These are phyloP conservation scores for Phanerochaete sordida DNA, from an alignment of 768 basidiomycete genomes.

Conservation along the genomic window DNA sequence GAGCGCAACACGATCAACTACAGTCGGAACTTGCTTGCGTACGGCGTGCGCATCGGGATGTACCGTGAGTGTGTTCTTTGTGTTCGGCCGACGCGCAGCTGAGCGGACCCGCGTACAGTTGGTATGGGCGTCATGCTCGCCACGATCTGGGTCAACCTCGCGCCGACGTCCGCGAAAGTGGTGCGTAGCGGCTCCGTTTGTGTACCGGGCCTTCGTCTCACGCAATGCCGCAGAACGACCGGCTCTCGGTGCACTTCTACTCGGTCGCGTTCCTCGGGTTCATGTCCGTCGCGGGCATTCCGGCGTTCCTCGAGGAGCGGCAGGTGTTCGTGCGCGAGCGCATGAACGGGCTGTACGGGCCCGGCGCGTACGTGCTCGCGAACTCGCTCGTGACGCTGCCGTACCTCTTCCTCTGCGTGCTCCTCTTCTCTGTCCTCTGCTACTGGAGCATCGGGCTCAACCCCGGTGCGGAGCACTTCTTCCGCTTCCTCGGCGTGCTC, in stretches of 20 bases:
- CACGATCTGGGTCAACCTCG: constrained; percentile 44
- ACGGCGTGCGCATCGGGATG: constrained; percentile 55
- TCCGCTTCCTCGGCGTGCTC: constrained; percentile 51
- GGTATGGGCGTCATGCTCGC: constrained; percentile 34
- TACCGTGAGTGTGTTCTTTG: constrained; percentile 42
- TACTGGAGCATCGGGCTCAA: constrained; percentile 54
- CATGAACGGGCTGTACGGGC: constrained; percentile 54
- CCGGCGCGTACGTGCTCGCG: constrained; percentile 49
- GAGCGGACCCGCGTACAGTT: no score
- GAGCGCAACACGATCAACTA: constrained; percentile 49
- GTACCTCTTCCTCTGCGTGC: constrained; percentile 47
- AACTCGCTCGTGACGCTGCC: constrained; percentile 52
- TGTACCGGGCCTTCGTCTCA: neutral
- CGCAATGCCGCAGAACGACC: constrained; percentile 34
- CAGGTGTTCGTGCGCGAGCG: constrained; percentile 53
- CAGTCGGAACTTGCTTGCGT: constrained; percentile 51
- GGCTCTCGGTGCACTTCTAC: constrained; percentile 53
- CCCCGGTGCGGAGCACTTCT: constrained; percentile 43
- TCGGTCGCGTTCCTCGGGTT: constrained; percentile 53
- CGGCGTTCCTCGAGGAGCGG: constrained; percentile 55
- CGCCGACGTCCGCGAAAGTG: constrained; percentile 21
- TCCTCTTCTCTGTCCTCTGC: constrained; percentile 46
- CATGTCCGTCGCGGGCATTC: constrained; percentile 62
- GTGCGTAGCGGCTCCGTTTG: constrained; percentile 6
- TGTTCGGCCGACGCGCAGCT: no score